Percentiles rank a stretch among this genome's conserved stretches.
These are phyloP conservation scores for Pyricularia grisea DNA, from an alignment of 2,329 filamentous ascomycete genomes.

Conservation along the genomic window DNA sequence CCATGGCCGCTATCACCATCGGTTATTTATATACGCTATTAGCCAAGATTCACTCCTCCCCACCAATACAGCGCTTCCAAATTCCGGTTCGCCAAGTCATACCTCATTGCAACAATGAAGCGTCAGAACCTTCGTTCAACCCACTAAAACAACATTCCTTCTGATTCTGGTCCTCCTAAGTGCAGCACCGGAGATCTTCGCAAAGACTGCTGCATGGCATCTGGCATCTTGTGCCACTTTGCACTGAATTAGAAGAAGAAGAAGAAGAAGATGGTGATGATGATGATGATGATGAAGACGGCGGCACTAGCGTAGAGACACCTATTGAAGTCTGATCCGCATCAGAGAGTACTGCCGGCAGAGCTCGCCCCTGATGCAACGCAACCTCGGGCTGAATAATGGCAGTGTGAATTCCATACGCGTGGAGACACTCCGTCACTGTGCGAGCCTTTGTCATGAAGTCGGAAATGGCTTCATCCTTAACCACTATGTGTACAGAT, in stretches of 20 bases:
- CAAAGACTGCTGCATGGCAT: neutral
- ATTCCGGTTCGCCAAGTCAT: neutral
- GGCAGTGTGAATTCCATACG: constrained; percentile 62
- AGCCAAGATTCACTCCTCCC: neutral
- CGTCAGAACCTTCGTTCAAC: neutral
- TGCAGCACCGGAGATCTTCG: neutral
- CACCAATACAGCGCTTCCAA: neutral
- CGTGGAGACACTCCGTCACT: constrained; percentile 60
- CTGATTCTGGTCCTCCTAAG: neutral
- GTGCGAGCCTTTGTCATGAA: constrained; percentile 54
- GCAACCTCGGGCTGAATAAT: constrained; percentile 58
- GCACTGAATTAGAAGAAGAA: neutral
- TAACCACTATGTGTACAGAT: constrained; percentile 58
- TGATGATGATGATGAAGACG: no score
- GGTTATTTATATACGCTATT: no score
- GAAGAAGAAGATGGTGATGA: neutral
- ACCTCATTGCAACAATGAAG: neutral
- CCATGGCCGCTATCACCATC: no score
- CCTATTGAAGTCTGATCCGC: neutral
- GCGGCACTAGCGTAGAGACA: neutral
- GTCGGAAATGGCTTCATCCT: constrained; percentile 40
- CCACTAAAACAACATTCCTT: neutral
- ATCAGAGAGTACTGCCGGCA: neutral
- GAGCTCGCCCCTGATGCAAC: neutral
- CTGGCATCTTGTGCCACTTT: neutral